These are phyloP conservation scores for Fusarium nisikadoi DNA, from an alignment of 2,329 filamentous ascomycete genomes.

Conservation along the genomic window DNA sequence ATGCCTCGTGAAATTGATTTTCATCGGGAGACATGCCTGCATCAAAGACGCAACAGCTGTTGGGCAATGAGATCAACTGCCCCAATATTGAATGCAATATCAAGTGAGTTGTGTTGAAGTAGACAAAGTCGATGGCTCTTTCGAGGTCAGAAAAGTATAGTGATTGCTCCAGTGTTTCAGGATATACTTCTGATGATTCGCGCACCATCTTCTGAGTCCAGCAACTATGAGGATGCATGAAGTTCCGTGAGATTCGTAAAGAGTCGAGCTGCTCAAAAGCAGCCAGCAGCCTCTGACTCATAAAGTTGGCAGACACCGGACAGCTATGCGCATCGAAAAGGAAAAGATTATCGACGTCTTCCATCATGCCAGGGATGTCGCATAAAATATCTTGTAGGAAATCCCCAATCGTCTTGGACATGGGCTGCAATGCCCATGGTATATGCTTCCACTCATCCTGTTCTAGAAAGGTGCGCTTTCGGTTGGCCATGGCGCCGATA, in stretches of 20 bases:
- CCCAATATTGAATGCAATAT: background rate
- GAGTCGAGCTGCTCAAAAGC: background rate
- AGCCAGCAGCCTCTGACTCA: background rate
- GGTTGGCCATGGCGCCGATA: background rate
- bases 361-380: background rate
- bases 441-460: background rate
- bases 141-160: background rate
- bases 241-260: background rate
- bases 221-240: background rate
- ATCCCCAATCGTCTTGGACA: background rate
- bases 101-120: background rate
- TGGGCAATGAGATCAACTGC: background rate
- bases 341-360: background rate
- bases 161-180: accelerated
- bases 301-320: accelerated
- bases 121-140: background rate
- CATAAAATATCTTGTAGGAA: background rate
- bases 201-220: background rate
- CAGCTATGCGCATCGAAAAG: accelerated
- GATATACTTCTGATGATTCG: background rate
- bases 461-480: background rate
- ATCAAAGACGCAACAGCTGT: background rate
- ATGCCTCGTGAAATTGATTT: background rate
- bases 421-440: background rate
- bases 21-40: background rate